A percentile compares a stretch with the other conserved stretches of the same genome.
These are phyloP conservation scores for Cryomyces minteri DNA, from an alignment of 495 filamentous ascomycete genomes.

Conservation along the genomic window DNA sequence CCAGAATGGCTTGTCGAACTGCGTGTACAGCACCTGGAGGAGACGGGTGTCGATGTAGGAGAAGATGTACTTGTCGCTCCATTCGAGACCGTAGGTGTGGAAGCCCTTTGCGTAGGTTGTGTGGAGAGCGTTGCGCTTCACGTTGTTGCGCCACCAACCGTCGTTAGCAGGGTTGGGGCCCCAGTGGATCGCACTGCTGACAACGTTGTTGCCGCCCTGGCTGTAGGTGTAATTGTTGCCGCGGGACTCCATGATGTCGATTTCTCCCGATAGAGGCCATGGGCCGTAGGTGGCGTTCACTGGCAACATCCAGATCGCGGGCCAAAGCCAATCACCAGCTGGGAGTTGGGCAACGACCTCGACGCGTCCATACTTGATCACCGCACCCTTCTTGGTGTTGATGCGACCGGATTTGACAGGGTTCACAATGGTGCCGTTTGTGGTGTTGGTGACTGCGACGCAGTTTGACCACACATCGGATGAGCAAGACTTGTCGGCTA, in stretches of 20 bases:
- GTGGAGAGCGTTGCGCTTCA: conserved; percentile 56
- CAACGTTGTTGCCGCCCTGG: conserved; percentile 66
- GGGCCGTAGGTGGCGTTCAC: conserved; percentile 48
- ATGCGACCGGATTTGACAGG: conserved; percentile 65
- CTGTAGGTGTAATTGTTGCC: conserved; percentile 61
- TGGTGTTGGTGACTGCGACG: conserved; percentile 43
- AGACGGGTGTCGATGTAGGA: conserved; percentile 69
- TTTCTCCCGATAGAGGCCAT: conserved; percentile 74
- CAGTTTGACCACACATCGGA: conserved; percentile 35
- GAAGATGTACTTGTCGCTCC: conserved; percentile 77
- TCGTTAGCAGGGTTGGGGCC: conserved; percentile 44
- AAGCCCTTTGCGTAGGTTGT: conserved; percentile 47
- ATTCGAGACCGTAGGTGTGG: conserved; percentile 68
- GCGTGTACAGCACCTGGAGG: conserved; percentile 60
- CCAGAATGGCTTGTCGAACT: conserved; percentile 59
- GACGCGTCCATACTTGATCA: conserved; percentile 64
- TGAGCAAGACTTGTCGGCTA: conserved; percentile 44
- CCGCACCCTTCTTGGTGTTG: conserved; percentile 46
- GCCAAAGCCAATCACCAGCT: conserved; percentile 73
- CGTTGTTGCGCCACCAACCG: conserved; percentile 61
- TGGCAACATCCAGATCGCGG: conserved; percentile 85
- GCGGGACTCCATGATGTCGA: conserved; percentile 62
- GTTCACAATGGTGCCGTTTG: conserved; percentile 56
- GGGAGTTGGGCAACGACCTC: conserved; percentile 64
- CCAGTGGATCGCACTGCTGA: conserved; percentile 70